Evolutionary conservation across 345 rosid species (phyloP).

Genomic region (Eucalyptus curtisii): DNA sequence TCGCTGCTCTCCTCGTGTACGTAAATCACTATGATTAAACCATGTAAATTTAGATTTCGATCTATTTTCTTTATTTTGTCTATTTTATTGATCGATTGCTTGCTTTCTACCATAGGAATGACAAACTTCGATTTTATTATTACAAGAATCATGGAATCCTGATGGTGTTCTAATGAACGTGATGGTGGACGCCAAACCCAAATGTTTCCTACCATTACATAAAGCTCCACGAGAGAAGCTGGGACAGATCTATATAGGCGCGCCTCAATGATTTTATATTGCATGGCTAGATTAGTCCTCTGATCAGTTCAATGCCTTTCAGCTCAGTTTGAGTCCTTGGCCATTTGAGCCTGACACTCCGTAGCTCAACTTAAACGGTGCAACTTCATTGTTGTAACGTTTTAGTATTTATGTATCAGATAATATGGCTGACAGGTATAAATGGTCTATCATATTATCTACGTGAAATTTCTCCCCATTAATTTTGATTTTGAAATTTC

Average conservation of each 20-base stretch:
- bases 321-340: neutral
- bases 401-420: neutral
- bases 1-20: accelerated
- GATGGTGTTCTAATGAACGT: too few relatives aligned
- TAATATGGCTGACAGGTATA: neutral
- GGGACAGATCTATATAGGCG: neutral
- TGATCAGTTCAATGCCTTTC: neutral
- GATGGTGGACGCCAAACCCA: too few relatives aligned
- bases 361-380: neutral
- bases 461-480: neutral
- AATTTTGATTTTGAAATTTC: neutral
- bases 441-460: neutral
- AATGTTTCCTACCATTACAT: too few relatives aligned
- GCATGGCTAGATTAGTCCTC: neutral
- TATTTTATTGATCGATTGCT: too few relatives aligned
- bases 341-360: neutral
- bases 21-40: too few relatives aligned
- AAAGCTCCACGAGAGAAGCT: too few relatives aligned
- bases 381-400: neutral
- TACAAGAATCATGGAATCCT: too few relatives aligned
- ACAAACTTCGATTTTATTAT: too few relatives aligned
- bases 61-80: too few relatives aligned
- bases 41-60: too few relatives aligned
- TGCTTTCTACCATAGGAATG: too few relatives aligned
- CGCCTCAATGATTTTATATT: neutral